Evolutionary conservation across 352 stramenopile genomes (phyloP).

Genomic region (Pythium monospermum): DNA sequence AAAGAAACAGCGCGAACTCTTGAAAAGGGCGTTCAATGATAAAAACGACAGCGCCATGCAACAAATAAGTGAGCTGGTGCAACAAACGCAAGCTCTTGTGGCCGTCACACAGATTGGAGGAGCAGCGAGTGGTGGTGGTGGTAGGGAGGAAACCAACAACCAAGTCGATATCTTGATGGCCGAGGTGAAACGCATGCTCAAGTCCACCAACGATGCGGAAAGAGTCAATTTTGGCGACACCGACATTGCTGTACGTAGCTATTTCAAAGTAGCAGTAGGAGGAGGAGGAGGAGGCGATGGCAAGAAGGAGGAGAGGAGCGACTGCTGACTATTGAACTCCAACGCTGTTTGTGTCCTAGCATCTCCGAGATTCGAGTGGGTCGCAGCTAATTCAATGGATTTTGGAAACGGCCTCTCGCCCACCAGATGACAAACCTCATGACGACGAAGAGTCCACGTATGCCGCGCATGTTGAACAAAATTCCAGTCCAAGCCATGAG

Average conservation of each 20-base stretch:
- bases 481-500: conserved; percentile 29
- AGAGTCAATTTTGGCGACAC: conserved; percentile 36
- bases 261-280: no score
- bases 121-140: neutral
- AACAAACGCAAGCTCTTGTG: conserved; percentile 5
- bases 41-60: conserved; percentile 16
- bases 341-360: conserved; percentile 9
- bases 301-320: no score
- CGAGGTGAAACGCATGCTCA: conserved; percentile 35
- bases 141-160: conserved; percentile 1
- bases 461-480: conserved; percentile 28
- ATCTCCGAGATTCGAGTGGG: conserved; percentile 32
- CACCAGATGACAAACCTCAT: conserved; percentile 7
- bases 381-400: conserved; percentile 21
- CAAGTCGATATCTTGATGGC: conserved; percentile 30
- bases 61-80: neutral
- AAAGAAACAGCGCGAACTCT: conserved; percentile 29
- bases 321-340: no score
- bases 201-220: conserved; percentile 18
- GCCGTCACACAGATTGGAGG: neutral
- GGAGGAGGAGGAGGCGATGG: no score
- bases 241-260: conserved; percentile 27
- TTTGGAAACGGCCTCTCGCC: conserved; percentile 9
- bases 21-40: conserved; percentile 23
- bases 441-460: conserved; percentile 34